Evolutionary conservation across 2,329 filamentous ascomycete species (phyloP).

Genomic region (Pseudogymnoascus sp.): DNA sequence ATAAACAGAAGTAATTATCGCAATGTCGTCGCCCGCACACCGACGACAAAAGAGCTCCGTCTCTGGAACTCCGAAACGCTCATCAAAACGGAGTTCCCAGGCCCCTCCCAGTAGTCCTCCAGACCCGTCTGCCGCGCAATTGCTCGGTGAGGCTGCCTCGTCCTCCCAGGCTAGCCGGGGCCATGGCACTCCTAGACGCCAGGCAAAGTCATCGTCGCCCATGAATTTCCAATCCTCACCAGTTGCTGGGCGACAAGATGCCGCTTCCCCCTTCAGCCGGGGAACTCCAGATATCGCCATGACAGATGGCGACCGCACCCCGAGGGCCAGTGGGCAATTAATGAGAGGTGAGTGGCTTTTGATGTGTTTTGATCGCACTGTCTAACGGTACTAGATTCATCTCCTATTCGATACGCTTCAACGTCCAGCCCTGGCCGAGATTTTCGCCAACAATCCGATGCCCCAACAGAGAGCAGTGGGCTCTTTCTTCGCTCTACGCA

Average conservation of each 20-base stretch:
- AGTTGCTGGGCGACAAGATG: constrained; percentile 31
- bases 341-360: constrained; percentile 52
- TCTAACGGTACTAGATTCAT: constrained; percentile 62
- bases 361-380: constrained; percentile 5
- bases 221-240: constrained; percentile 67
- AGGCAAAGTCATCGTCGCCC: constrained; percentile 70
- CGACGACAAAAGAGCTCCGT: constrained; percentile 50
- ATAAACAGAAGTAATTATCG: constrained; percentile 18
- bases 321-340: constrained; percentile 52
- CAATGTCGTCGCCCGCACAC: constrained; percentile 57
- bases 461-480: constrained; percentile 76
- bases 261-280: constrained; percentile 51
- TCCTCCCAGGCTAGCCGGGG: constrained; percentile 23
- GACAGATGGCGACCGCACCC: constrained; percentile 62
- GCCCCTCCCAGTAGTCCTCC: constrained; percentile 44
- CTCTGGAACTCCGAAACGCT: constrained; percentile 48
- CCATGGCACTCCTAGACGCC: constrained; percentile 40
- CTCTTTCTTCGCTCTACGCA: constrained; percentile 69
- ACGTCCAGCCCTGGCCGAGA: constrained; percentile 77
- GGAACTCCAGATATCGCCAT: constrained; percentile 43
- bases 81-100: constrained; percentile 51
- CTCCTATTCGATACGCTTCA: constrained; percentile 82
- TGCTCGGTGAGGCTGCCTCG: constrained; percentile 29
- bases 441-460: constrained; percentile 56
- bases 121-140: constrained; percentile 27